A percentile compares a stretch with the other conserved stretches of the same genome.
Conservation (phyloP, 2,329 filamentous ascomycete genomes). For the Calonectria pteridis region DNA sequence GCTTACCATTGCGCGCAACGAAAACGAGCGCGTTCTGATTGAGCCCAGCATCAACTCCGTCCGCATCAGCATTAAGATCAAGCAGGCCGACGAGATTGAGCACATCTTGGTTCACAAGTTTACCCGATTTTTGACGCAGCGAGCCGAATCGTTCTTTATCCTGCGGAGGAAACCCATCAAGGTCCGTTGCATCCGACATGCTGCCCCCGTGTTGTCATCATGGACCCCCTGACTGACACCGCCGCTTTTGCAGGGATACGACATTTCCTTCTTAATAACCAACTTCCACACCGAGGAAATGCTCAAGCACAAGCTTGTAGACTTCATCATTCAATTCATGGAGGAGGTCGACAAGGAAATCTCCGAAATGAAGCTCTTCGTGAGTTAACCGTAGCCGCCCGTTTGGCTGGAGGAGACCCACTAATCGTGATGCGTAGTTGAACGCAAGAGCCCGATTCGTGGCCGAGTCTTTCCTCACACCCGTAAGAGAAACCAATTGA, state of each 20-base stretch:
- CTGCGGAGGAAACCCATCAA: conserved; percentile 78
- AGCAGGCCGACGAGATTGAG: conserved; percentile 99
- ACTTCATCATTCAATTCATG: conserved; percentile 99
- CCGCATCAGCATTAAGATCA: conserved; percentile 97
- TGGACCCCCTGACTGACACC: conserved; percentile 35
- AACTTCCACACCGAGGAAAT: conserved; percentile 99
- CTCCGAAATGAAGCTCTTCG: conserved; percentile 99
- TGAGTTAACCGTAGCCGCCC: conserved; percentile 62
- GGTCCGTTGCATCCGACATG: background rate
- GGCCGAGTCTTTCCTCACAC: conserved; percentile 97
- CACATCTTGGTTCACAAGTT: conserved; percentile 99
- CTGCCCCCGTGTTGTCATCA: background rate
- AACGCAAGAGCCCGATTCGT: conserved; percentile 98
- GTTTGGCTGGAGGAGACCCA: conserved; percentile 29
- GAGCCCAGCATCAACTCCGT: conserved; percentile 98
- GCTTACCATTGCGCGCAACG: conserved; percentile 90
- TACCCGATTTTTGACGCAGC: conserved; percentile 86
- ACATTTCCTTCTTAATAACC: conserved; percentile 98
- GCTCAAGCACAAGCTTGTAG: conserved; percentile 98
- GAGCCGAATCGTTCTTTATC: conserved; percentile 95
- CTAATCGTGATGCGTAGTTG: conserved; percentile 66
- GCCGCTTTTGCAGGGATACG: conserved; percentile 78
- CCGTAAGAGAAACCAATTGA: conserved; percentile 65
- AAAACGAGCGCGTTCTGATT: conserved; percentile 96
- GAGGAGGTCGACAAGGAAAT: conserved; percentile 99